Evolutionary conservation across 805 yeast species (phyloP), one percentile per base, ranked within the genome.

Genomic region (Pichia heedii): DNA sequence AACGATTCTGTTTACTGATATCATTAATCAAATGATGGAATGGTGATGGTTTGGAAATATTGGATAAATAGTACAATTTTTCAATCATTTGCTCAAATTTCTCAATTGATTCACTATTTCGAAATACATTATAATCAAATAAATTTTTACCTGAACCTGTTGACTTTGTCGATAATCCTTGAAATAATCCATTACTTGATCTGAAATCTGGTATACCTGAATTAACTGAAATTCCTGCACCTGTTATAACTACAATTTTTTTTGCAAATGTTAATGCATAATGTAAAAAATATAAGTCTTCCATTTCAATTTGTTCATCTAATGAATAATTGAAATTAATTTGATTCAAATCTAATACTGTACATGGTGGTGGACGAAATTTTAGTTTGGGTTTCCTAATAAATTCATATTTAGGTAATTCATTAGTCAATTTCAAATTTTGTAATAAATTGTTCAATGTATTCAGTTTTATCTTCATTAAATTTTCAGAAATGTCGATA

Each of bases 201-300:
- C 96, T 66, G 56, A 87, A 65, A 51, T 65, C 69, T 4, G 96
- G 96, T 33, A 87, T 88, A 5, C 96, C 96, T 1, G 95, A 86
- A 24, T 84, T 82, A 42, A 89, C 93, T 12, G 95, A 85, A 18
- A 85, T 76, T 3, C 96, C 96, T 16, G 97, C 97, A 11, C 97
- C 97, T 1, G 89, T 76, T 24, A 88, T 71, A 24, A 81, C 74
- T 2, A 85, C 70, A 26, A 81, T 66, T 48, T 73, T 72, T 50
- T 71, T 75, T 26, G 89, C 70, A 51, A 81, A 69, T 29, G 57
- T 60, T 21, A 80, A 56, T 0, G 77, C 76, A 56, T 76, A 73
- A 43, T 69, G 70, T 22, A 80, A 53, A 47, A 77, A 74, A 8
- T 70, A 65, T 12, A 77, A 59, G 45, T 73, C 73, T 21, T 63